phyloP scores from a whole-genome alignment of 331 rosid genomes.

The Pyracantha coccinea region DNA sequence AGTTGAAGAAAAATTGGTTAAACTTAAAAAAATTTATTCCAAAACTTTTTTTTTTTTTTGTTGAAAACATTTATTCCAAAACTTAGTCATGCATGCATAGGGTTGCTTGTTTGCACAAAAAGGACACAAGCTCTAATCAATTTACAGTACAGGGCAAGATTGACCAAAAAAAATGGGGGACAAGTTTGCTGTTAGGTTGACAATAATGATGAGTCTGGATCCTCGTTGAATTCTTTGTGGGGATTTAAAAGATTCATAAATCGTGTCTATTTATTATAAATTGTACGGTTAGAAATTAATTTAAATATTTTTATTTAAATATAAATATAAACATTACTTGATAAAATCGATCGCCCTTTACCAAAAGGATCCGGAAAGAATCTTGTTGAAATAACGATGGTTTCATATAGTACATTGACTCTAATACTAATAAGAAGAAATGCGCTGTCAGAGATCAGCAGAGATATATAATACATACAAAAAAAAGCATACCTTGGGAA shows the following conservation, averaged over 20 bases:
- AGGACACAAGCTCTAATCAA: neutral
- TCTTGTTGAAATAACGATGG: too few species aligned
- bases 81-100: neutral
- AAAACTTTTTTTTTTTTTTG: too few species aligned
- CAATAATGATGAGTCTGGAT: neutral
- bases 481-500: neutral
- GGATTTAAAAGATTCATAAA: too few species aligned
- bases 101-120: neutral
- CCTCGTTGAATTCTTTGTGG: too few species aligned
- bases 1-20: neutral
- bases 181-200: conserved; percentile 13
- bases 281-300: too few species aligned
- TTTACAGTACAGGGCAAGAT: neutral
- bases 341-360: too few species aligned
- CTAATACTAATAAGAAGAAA: neutral
- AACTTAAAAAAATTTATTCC: neutral
- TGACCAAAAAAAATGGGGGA: neutral
- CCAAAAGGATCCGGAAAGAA: too few species aligned
- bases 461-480: neutral
- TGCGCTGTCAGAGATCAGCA: neutral
- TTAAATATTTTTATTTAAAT: too few species aligned
- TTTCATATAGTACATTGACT: too few species aligned
- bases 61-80: neutral
- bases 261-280: too few species aligned
- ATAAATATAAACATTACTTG: too few species aligned